Evolutionary conservation across 192 early-diverging fungal species (phyloP), one percentile per base, ranked within the genome.

Genomic region (Coemansia sp.): DNA sequence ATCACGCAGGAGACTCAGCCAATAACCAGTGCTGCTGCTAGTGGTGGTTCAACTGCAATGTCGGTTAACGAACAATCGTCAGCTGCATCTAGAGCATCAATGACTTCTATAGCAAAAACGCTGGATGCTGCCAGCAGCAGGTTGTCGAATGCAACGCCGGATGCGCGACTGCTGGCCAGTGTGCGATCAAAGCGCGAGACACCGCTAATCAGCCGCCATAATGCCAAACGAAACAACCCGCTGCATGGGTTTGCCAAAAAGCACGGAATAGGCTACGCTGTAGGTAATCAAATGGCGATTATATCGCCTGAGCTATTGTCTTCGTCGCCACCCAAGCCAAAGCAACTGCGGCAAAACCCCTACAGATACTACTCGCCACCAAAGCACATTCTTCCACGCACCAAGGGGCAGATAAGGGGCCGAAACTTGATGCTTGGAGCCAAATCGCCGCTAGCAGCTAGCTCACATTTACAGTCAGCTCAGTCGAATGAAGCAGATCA

Each of bases 301-400:
- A 26, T 76, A 0, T 69, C 72, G 7, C 62, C 72, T 6, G 72
- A 59, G 10, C 54, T 76, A n/a, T 55, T 76, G 6, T 76, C 72
- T 1, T 76, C 72, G 26, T 76, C 72, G n/a, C 72, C 72, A 31
- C 72, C 72, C 11, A 69, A 65, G 7, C 47, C 62, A 3, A 64
- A 61, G 66, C 72, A 76, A 39, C 58, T 76, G 61, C 62, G 66
- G 15, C 46, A 63, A 31, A 62, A 76, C 37, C 66, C 72, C 11
- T 76, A 76, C 64, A 68, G 65, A 31, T 69, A 76, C 36, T 76
- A 69, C 56, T 76, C 72, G 62, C 72, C 72, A 31, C 72, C 72
- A 18, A 76, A 76, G 50, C 69, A 45, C 28, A 18, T 56, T 10
- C 26, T 53, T 34, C 53, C 49, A 7, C 56, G 66, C 5, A 11